A percentile compares a stretch with the other conserved stretches of the same genome.
Conservation (phyloP, 371 early-diverging fungal species). For the Mucor piriformis region DNA sequence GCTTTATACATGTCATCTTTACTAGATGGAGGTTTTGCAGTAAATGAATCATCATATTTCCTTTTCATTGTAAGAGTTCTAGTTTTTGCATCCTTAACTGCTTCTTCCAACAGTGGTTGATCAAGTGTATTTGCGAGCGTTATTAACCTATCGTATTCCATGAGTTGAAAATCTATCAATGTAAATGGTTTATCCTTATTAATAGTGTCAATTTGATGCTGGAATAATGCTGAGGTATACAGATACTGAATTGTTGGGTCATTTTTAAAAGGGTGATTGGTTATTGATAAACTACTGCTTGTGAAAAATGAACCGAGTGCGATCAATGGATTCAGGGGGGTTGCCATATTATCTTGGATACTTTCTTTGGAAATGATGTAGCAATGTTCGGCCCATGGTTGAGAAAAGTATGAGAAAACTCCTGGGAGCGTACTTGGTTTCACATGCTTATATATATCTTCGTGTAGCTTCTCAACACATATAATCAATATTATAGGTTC, state of each 20-base stretch:
- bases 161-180: no score
- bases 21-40: slow-evolving; percentile 1
- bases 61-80: slow-evolving; percentile 19
- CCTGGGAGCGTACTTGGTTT: slow-evolving; percentile 6
- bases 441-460: slow-evolving; percentile 9
- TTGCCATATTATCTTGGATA: background rate
- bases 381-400: slow-evolving; percentile 16
- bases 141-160: slow-evolving; percentile 10
- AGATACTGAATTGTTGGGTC: slow-evolving; percentile 14
- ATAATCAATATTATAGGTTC: slow-evolving; percentile 17
- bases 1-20: slow-evolving; percentile 14
- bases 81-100: slow-evolving; percentile 13
- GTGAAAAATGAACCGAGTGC: slow-evolving; percentile 14
- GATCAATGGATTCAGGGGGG: slow-evolving; percentile 11
- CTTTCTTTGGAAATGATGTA: slow-evolving; percentile 15
- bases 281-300: slow-evolving; percentile 4
- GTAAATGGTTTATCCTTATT: slow-evolving; percentile 6
- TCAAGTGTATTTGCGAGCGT: slow-evolving; percentile 10
- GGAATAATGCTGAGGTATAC: slow-evolving; percentile 12
- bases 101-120: slow-evolving; percentile 16
- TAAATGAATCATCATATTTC: slow-evolving; percentile 13
- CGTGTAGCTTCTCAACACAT: slow-evolving; percentile 13
- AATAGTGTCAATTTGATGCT: slow-evolving; percentile 12
- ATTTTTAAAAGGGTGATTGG: slow-evolving; percentile 5
- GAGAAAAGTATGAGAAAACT: slow-evolving; percentile 2